phyloP scores from a whole-genome alignment of 805 yeast species.

The Candida namnaoensis region DNA sequence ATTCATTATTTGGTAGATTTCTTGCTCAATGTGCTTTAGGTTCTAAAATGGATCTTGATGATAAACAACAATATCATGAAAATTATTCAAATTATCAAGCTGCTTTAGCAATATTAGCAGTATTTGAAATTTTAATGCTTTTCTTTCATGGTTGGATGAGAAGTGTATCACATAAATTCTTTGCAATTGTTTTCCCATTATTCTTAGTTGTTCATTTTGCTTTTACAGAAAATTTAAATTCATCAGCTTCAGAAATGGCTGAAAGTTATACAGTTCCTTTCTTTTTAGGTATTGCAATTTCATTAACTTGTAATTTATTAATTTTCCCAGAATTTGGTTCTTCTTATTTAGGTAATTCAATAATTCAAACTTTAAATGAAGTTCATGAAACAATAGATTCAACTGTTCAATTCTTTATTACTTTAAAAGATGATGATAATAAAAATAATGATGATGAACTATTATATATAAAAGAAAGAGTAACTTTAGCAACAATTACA shows the following conservation, averaged over 20 bases:
- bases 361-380: conserved; percentile 29
- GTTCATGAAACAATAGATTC: conserved; percentile 29
- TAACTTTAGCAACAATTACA: conserved; percentile 22
- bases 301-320: conserved; percentile 31
- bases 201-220: conserved; percentile 43
- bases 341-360: conserved; percentile 34
- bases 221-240: conserved; percentile 26
- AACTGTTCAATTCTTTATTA: conserved; percentile 29
- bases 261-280: conserved; percentile 33
- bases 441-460: too few relatives aligned
- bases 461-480: conserved; percentile 14
- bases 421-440: conserved; percentile 12
- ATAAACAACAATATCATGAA: conserved; percentile 17
- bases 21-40: conserved; percentile 30
- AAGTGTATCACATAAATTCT: conserved; percentile 35
- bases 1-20: conserved; percentile 30
- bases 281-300: conserved; percentile 34
- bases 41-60: conserved; percentile 18
- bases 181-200: conserved; percentile 37
- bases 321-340: conserved; percentile 47
- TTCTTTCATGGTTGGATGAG: conserved; percentile 42
- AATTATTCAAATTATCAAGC: conserved; percentile 26
- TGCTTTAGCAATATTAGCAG: conserved; percentile 33
- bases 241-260: conserved; percentile 22
- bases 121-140: conserved; percentile 36